A percentile compares a stretch with the other conserved stretches of the same genome.
Evolutionary conservation across 2,329 filamentous ascomycete genomes (phyloP).

Genomic region (Coniochaeta sp.): DNA sequence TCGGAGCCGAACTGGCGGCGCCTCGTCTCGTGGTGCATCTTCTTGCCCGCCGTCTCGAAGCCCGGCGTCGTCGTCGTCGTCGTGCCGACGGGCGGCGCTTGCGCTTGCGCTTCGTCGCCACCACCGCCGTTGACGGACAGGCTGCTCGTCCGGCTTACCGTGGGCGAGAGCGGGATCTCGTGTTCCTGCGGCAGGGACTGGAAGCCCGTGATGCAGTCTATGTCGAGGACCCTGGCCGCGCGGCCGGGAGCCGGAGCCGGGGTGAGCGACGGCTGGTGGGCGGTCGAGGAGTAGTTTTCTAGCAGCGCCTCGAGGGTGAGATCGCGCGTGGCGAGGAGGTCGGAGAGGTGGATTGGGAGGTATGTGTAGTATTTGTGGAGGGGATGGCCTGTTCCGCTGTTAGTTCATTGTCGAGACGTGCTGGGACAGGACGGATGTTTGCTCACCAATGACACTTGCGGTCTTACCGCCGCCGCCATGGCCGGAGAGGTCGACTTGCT

Average conservation of each 20-base stretch:
- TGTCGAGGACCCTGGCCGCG: slow-evolving; percentile 43
- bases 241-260: slow-evolving; percentile 20
- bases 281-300: slow-evolving; percentile 21
- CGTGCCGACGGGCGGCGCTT: neutral
- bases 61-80: neutral
- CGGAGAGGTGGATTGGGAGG: slow-evolving; percentile 49
- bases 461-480: slow-evolving; percentile 32
- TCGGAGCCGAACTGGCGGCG: slow-evolving; percentile 55
- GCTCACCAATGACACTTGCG: slow-evolving; percentile 32
- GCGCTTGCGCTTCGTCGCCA: neutral
- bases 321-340: slow-evolving; percentile 41
- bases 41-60: slow-evolving; percentile 32
- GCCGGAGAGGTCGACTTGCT: slow-evolving; percentile 46
- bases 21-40: slow-evolving; percentile 50
- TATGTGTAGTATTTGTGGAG: slow-evolving; percentile 58
- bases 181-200: slow-evolving; percentile 31
- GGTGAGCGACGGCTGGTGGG: slow-evolving; percentile 22
- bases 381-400: slow-evolving; percentile 44
- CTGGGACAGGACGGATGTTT: neutral
- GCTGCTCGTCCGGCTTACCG: slow-evolving; percentile 27
- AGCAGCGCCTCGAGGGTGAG: slow-evolving; percentile 39
- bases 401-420: neutral
- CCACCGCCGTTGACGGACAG: slow-evolving; percentile 4
- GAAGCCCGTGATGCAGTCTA: slow-evolving; percentile 56
- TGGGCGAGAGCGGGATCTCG: slow-evolving; percentile 42